These are phyloP conservation scores for Naematelia aurantialba DNA, from an alignment of 768 basidiomycete genomes.

Conservation along the genomic window DNA sequence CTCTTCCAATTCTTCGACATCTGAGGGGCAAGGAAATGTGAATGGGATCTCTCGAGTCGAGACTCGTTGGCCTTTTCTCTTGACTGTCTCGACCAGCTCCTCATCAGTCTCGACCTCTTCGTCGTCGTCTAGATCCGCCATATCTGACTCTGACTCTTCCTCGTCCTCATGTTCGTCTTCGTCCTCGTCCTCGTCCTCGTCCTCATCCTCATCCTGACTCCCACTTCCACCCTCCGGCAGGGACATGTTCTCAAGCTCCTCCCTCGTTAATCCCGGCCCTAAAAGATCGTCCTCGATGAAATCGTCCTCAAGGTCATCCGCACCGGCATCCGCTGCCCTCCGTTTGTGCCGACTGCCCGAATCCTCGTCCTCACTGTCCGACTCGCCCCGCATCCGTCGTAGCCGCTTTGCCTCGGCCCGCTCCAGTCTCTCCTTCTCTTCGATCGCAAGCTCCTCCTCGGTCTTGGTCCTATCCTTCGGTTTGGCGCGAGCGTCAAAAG, in stretches of 20 bases:
- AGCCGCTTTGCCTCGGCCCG: slow-evolving; percentile 74
- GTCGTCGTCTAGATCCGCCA: slow-evolving; percentile 44
- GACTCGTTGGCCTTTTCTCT: slow-evolving; percentile 11
- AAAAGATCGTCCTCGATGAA: slow-evolving; percentile 51
- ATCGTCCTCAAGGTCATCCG: slow-evolving; percentile 90
- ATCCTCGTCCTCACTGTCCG: slow-evolving; percentile 62
- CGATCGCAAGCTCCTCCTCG: slow-evolving; percentile 85
- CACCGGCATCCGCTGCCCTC: slow-evolving; percentile 52
- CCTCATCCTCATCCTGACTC: slow-evolving; percentile 41
- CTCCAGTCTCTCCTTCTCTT: slow-evolving; percentile 80
- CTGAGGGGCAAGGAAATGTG: slow-evolving; percentile 82
- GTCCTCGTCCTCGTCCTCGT: slow-evolving; percentile 52
- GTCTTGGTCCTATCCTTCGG: slow-evolving; percentile 95
- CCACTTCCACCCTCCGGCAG: slow-evolving; percentile 24
- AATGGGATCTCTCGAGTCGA: slow-evolving; percentile 71
- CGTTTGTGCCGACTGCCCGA: slow-evolving; percentile 34
- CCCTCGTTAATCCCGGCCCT: slow-evolving; percentile 36
- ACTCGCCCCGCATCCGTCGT: slow-evolving; percentile 74
- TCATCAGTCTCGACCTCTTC: slow-evolving; percentile 49
- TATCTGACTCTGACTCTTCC: slow-evolving; percentile 40
- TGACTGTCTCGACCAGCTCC: slow-evolving; percentile 50
- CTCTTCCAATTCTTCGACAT: slow-evolving; percentile 83
- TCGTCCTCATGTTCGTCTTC: slow-evolving; percentile 49
- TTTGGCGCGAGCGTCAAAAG: slow-evolving; percentile 86
- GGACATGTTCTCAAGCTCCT: slow-evolving; percentile 54